Evolutionary conservation across 1,284 basidiomycete species (phyloP).

Genomic region (Puccinia horiana): DNA sequence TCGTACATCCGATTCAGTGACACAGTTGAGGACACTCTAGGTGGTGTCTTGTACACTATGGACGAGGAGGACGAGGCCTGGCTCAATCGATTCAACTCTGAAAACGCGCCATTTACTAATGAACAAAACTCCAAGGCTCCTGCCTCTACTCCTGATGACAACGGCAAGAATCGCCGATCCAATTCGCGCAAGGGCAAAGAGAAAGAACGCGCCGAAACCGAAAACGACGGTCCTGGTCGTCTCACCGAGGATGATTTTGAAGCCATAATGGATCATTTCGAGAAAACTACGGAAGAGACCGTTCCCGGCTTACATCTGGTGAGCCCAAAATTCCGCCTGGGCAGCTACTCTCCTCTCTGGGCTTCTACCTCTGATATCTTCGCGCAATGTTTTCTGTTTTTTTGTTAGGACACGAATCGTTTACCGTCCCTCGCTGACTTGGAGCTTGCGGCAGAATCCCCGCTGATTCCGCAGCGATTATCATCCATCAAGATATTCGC

Average conservation of each 20-base stretch:
- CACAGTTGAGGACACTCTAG: constrained; percentile 79
- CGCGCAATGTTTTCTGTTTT: constrained; percentile 42
- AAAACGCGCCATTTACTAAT: constrained; percentile 78
- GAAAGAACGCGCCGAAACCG: constrained; percentile 63
- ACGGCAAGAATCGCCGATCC: constrained; percentile 65
- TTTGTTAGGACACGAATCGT: constrained; percentile 60
- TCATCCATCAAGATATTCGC: constrained; percentile 62
- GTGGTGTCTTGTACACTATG: constrained; percentile 81
- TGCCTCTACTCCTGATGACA: constrained; percentile 63
- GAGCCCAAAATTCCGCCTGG: constrained; percentile 57
- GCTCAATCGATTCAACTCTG: constrained; percentile 87
- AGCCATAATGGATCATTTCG: constrained; percentile 89
- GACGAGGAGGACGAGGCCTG: constrained; percentile 95
- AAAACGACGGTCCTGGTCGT: constrained; percentile 61
- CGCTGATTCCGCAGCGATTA: constrained; percentile 31
- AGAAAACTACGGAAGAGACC: constrained; percentile 85
- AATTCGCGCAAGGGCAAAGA: constrained; percentile 65
- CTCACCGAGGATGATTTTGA: constrained; percentile 89
- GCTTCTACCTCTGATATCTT: neutral
- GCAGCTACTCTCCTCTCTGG: neutral
- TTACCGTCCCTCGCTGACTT: constrained; percentile 76
- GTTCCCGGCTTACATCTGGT: constrained; percentile 88
- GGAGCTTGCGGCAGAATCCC: constrained; percentile 62
- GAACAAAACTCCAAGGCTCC: constrained; percentile 67
- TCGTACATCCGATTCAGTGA: constrained; percentile 82